These are phyloP conservation scores for Candida neerlandica DNA, from an alignment of 1,139 yeast genomes.

Conservation along the genomic window DNA sequence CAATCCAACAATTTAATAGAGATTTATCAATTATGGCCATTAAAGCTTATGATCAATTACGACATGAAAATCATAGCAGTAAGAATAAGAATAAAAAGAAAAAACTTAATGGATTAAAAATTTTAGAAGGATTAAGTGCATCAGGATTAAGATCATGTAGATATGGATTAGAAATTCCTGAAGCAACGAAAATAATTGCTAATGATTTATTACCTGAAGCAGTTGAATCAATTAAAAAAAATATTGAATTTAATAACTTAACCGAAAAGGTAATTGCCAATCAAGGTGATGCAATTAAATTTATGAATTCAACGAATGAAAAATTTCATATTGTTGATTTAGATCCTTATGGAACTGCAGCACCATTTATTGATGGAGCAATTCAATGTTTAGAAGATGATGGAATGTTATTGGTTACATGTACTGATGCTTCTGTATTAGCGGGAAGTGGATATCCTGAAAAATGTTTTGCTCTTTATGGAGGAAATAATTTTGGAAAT, in stretches of 20 bases:
- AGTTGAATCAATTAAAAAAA: constrained; percentile 75
- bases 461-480: constrained; percentile 91
- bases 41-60: constrained; percentile 75
- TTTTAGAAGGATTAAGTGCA: constrained; percentile 91
- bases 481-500: constrained; percentile 71
- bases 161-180: constrained; percentile 87
- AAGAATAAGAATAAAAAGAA: constrained; percentile 19
- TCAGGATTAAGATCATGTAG: constrained; percentile 93
- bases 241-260: constrained; percentile 67
- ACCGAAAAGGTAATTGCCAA: constrained; percentile 57
- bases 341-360: constrained; percentile 97
- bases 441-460: constrained; percentile 98
- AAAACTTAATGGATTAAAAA: constrained; percentile 42
- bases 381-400: constrained; percentile 78
- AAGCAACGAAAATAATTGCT: constrained; percentile 72
- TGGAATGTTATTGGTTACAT: constrained; percentile 85
- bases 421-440: constrained; percentile 93
- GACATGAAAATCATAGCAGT: constrained; percentile 16
- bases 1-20: constrained; percentile 93
- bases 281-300: constrained; percentile 84
- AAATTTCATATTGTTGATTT: constrained; percentile 84
- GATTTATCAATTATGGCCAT: constrained; percentile 86
- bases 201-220: constrained; percentile 88
- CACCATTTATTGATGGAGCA: constrained; percentile 92
- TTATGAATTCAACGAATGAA: constrained; percentile 53